Evolutionary conservation across 371 early-diverging fungal genomes (phyloP), one percentile per base, ranked within the genome.

Genomic region (Mucor sp.): DNA sequence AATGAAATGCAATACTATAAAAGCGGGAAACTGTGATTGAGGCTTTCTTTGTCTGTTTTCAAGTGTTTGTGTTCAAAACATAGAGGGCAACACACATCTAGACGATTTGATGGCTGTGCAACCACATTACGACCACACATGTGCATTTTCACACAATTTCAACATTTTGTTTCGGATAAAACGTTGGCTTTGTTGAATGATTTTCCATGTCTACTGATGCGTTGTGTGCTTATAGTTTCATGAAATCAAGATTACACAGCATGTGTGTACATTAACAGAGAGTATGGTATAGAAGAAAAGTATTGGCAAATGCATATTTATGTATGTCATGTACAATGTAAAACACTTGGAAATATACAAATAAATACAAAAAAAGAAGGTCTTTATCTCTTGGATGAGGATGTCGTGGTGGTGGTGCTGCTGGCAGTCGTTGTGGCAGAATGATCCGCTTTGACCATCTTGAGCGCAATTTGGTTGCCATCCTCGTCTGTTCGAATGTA

Each of bases 401-500:
- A 47, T 21, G 47, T 21, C 25, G 53, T 25, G 5, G 11, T 53
- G 11, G 21, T 27, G 6, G 27, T 53, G 9, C 14, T 53, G 12
- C 3, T 25, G 41, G 67, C 27, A 37, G 50, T 63, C 7, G 63
- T 12, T 32, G 61, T 68, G 6, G 74, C 61, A 32, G 57, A 56
- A 3, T 71, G 68, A 30, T 73, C 66, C 3, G 79, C 82, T 53
- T 72, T 81, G 28, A 72, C 70, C 75, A 81, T 74, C 33, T 79
- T 79, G 33, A 74, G 59, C 4, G 63, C 44, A n/a, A 71, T 53
- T 44, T 75, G 79, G 30, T 77, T 77, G 3, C 79, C 79, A 60
- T 79, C 76, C 59, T 75, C 71, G 62, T 75, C 74, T 17, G 72
- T 72, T 37, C 72, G 74, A 3, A 79, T 69, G 64, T 70, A 82